A percentile compares a stretch with the other conserved stretches of the same genome.
phyloP scores from a whole-genome alignment of 2,329 filamentous ascomycete genomes.

The Aspergillus sp. region DNA sequence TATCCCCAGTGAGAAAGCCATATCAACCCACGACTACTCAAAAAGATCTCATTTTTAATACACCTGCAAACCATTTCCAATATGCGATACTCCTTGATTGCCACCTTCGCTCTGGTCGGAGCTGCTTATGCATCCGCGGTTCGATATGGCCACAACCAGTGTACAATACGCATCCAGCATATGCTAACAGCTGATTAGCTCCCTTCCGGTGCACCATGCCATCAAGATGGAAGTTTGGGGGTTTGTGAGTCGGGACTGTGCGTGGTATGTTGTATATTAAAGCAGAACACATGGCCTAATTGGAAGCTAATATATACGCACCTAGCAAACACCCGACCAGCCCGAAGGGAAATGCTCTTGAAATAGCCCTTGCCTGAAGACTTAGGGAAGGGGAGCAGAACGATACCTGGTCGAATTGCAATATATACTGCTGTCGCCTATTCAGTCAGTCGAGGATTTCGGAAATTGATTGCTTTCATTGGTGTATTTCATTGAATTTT shows the following conservation, averaged over 20 bases:
- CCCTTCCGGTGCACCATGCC: conserved; percentile 1
- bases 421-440: not conserved
- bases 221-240: conserved; percentile 2
- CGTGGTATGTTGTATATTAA: conserved; percentile 1
- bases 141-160: not conserved
- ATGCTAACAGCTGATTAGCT: not conserved
- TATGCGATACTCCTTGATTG: not conserved
- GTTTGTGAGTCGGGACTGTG: conserved; percentile 1
- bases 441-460: not conserved
- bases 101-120: not conserved
- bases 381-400: not conserved
- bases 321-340: not conserved
- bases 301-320: not conserved
- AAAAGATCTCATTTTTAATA: not conserved
- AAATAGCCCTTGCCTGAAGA: not conserved
- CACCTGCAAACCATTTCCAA: not conserved
- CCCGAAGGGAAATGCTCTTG: not conserved
- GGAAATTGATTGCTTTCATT: not conserved
- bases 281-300: not conserved
- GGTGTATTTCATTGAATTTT: not conserved
- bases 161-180: not conserved
- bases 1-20: not conserved
- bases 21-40: not conserved
- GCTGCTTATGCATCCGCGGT: not conserved
- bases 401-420: not conserved